A percentile compares a stretch with the other conserved stretches of the same genome.
Conservation (phyloP, 192 early-diverging fungal genomes). For the Coemansia sp. region DNA sequence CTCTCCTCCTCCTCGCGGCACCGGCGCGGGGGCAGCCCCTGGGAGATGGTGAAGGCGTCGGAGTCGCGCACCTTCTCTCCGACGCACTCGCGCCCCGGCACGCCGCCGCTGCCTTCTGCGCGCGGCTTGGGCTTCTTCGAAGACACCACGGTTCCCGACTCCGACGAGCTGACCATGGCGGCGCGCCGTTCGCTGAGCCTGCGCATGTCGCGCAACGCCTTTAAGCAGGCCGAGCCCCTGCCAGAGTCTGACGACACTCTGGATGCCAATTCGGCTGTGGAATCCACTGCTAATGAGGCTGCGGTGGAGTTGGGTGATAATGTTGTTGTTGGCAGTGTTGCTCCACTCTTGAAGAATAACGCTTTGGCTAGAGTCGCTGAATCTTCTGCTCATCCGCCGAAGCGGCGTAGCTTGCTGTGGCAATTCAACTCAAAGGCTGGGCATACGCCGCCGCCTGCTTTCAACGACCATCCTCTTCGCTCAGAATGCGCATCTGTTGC, state of each 20-base stretch:
- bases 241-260: constrained; percentile 36
- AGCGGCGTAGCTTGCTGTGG: constrained; percentile 40
- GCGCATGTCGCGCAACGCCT: constrained; percentile 41
- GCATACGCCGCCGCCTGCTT: neutral
- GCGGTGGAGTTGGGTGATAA: neutral
- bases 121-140: constrained; percentile 33
- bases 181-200: constrained; percentile 44
- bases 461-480: neutral
- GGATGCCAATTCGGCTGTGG: neutral
- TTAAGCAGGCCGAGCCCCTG: constrained; percentile 40
- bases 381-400: constrained; percentile 5
- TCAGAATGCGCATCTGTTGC: constrained; percentile 5
- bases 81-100: constrained; percentile 22
- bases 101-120: constrained; percentile 12
- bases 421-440: constrained; percentile 29
- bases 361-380: constrained; percentile 13
- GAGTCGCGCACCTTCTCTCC: constrained; percentile 34
- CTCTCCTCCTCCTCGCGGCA: neutral
- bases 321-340: neutral
- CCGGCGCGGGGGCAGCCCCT: constrained; percentile 23
- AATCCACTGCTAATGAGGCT: neutral
- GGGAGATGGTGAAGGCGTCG: constrained; percentile 37
- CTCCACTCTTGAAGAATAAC: constrained; percentile 1
- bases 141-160: constrained; percentile 32
- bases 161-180: constrained; percentile 39